These are phyloP conservation scores for Chaetomium tenue DNA, from an alignment of 495 filamentous ascomycete species.

Conservation along the genomic window DNA sequence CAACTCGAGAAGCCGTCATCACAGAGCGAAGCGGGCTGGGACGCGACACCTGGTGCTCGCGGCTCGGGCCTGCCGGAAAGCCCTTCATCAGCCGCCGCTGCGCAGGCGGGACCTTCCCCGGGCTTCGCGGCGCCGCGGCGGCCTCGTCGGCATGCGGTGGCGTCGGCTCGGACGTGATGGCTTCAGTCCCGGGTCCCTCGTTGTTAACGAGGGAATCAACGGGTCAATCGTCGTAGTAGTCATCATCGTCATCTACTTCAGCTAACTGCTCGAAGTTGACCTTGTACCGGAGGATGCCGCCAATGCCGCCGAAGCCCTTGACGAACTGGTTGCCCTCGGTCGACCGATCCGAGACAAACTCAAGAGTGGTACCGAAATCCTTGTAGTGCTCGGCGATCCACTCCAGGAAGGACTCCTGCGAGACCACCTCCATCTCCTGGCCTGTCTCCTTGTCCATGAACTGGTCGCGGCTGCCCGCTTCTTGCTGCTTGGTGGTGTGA, in stretches of 20 bases:
- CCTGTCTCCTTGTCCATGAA: conserved; percentile 95
- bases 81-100: conserved; percentile 44
- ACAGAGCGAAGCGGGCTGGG: conserved; percentile 60
- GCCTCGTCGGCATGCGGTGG: conserved; percentile 37
- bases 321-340: conserved; percentile 99
- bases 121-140: conserved; percentile 39
- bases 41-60: conserved; percentile 45
- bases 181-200: conserved; percentile 78
- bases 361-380: conserved; percentile 92
- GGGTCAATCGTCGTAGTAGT: conserved; percentile 99
- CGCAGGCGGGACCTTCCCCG: conserved; percentile 38
- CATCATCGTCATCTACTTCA: conserved; percentile 93
- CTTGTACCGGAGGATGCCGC: conserved; percentile 96
- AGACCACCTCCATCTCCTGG: conserved; percentile 89
- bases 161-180: conserved; percentile 58
- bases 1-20: conserved; percentile 57
- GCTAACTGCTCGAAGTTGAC: conserved; percentile 99
- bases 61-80: conserved; percentile 39
- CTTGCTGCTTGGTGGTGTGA: conserved; percentile 85
- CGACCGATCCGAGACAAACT: conserved; percentile 96
- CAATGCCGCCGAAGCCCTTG: conserved; percentile 98
- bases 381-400: conserved; percentile 98
- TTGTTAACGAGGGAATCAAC: conserved; percentile 80
- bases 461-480: conserved; percentile 66
- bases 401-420: conserved; percentile 88